Conservation (phyloP, 345 rosid species). For the Salix suchowensis region DNA sequence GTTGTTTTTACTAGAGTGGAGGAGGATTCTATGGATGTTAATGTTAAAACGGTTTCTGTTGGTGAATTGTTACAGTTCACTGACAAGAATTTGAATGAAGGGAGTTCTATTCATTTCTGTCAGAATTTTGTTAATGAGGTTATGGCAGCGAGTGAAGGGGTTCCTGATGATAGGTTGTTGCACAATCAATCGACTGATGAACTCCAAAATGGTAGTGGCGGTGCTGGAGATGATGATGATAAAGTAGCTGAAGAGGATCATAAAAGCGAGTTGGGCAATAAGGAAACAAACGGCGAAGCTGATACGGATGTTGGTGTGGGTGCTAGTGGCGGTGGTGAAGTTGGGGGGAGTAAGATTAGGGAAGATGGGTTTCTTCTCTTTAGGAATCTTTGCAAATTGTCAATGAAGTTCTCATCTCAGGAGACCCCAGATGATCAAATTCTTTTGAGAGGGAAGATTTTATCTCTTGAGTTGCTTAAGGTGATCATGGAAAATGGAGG, state of each 20-base stretch:
- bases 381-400: conserved; percentile 80
- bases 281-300: conserved; percentile 29
- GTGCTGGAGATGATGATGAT: not conserved
- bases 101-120: conserved; percentile 66
- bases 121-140: conserved; percentile 77
- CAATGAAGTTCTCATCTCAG: conserved; percentile 91
- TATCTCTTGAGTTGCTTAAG: conserved; percentile 80
- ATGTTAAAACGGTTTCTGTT: conserved; percentile 53
- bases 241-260: conserved; percentile 15
- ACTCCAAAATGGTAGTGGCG: conserved; percentile 36
- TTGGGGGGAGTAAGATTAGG: conserved; percentile 55
- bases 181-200: conserved; percentile 24
- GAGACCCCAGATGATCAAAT: conserved; percentile 89
- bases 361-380: conserved; percentile 84
- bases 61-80: conserved; percentile 69
- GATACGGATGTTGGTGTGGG: conserved; percentile 21
- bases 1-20: conserved; percentile 70
- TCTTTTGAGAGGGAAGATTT: conserved; percentile 79
- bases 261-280: conserved; percentile 23
- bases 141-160: conserved; percentile 57
- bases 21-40: conserved; percentile 56
- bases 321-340: not conserved
- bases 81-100: conserved; percentile 86
- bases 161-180: conserved; percentile 38
- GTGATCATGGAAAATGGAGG: conserved; percentile 71